Evolutionary conservation across 2,329 filamentous ascomycete species (phyloP), one percentile per base, ranked within the genome.

Genomic region (Sclerotinia sclerotiorum): DNA sequence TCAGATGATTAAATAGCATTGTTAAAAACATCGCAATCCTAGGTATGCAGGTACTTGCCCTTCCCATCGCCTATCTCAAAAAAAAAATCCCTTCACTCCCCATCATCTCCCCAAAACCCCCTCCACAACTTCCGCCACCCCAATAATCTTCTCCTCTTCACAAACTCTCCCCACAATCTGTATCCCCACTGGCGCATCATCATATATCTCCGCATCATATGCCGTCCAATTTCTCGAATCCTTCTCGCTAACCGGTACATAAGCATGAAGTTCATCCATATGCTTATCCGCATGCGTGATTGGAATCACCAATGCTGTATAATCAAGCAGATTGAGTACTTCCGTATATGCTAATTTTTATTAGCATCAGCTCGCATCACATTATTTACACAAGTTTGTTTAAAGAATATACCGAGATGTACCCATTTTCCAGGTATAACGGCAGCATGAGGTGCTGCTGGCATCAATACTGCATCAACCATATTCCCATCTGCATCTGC

Each of bases 251-350:
- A 80, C 48, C 0, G 82, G 81, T 32, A 76, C 69, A 70, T 80
- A 82, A 0, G 72, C 74, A 4, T 78, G 68, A 19, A 70, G 55
- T 19, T 77, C 73, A 2, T 75, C 71, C 24, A 85, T 79, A 56
- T 82, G 77, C 5, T 79, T 75, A 55, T 79, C 78, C 1, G 78
- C 77, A 1, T 84, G 76, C 0, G 84, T 85, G 19, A 82, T 83
- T 0, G 87, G 87, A 19, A 90, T 77, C 0, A 84, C 82, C 5
- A 87, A 76, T 0, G 86, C 83, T 0, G 85, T 80, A 72, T 89
- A 90, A 73, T 90, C 87, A 0, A 89, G 78, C 13, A 88, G 77
- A 71, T 89, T 88, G 82, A 85, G 87, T 5, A 87, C 80, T 73
- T 87, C 87, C 0, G 86, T 88, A 71, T 88, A 88, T 4, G 46